Base-by-base conservation (phyloP, 768 basidiomycete genomes). In the Suillus subalutaceus region DNA sequence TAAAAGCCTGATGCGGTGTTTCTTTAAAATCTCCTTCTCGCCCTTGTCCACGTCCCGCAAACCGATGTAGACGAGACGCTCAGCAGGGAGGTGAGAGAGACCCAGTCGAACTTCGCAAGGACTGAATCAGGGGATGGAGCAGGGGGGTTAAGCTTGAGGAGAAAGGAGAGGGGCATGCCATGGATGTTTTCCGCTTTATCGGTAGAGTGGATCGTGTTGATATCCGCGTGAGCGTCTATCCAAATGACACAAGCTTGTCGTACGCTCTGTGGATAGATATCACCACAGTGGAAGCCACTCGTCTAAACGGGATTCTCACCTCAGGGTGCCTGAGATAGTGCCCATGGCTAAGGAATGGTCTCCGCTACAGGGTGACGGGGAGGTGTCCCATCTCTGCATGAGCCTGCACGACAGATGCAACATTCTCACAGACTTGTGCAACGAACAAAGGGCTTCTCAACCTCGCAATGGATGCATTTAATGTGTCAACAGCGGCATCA, bases 161-260 rank as follows among this genome's bases (percentile, higher is more conserved):
- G 87, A 86, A 99, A 99, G 6, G 97, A 94, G 53, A 99, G 86
- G 26, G 97, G 97, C 91, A 97, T 98, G 67, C 97, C 97, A 79
- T 99, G 97, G 56, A 99, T 90, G 79, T 99, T 98, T n/a, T 38
- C 97, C 97, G 71, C 91, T n/a, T n/a, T 88, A 52, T 81, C 89
- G 23, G 96, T 96, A 18, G 92, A 88, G 64, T 90, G 87, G 13
- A 85, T 80, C 7, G 96, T 97, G 78, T 99, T 98, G 81, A 99
- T 94, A 75, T 99, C 97, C 23, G 95, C 91, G 72, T 98, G 97
- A 3, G 97, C 97, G 75, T 99, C 97, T 66, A 99, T 83, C 97
- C 97, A 99, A 67, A 99, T 81, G 43, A 99, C 90, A 74, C 93
- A 93, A 30, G 92, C 89, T 37, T 94, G 15, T 92, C 90, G 73